Evolutionary conservation across 352 stramenopile species (phyloP).

Genomic region (Halophytophthora batemanensis): DNA sequence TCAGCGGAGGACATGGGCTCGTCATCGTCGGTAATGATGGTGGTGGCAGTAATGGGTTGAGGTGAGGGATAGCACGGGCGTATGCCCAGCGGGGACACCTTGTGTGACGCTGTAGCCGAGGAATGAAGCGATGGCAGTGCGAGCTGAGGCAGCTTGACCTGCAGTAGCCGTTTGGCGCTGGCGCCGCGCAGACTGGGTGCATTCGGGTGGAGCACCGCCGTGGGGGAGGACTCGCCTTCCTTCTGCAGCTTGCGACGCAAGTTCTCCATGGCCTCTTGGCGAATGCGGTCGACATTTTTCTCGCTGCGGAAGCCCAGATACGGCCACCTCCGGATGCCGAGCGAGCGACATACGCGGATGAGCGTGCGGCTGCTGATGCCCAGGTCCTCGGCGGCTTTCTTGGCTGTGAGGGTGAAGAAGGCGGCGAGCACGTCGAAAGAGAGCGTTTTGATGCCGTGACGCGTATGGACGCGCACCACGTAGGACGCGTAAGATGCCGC

Average conservation of each 20-base stretch:
- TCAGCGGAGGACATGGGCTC: slow-evolving; percentile 29
- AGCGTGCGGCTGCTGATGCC: slow-evolving; percentile 76
- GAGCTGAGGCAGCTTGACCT: slow-evolving; percentile 50
- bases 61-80: slow-evolving; percentile 24
- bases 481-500: slow-evolving; percentile 52
- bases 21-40: slow-evolving; percentile 26
- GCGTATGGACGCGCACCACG: slow-evolving; percentile 58
- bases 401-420: slow-evolving; percentile 72
- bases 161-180: slow-evolving; percentile 69
- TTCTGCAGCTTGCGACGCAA: slow-evolving; percentile 70
- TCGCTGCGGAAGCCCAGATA: slow-evolving; percentile 80
- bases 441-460: slow-evolving; percentile 73
- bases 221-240: slow-evolving; percentile 27
- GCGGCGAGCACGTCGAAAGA: slow-evolving; percentile 66
- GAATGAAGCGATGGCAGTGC: slow-evolving; percentile 14
- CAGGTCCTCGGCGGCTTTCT: slow-evolving; percentile 71
- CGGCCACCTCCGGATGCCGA: slow-evolving; percentile 73
- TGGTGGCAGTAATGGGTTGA: slow-evolving; percentile 19
- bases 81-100: slow-evolving; percentile 11
- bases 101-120: slow-evolving; percentile 4
- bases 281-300: slow-evolving; percentile 78
- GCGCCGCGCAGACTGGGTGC: slow-evolving; percentile 54
- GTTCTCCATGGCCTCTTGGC: slow-evolving; percentile 73
- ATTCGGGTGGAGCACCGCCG: slow-evolving; percentile 36
- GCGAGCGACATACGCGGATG: slow-evolving; percentile 71